Percentiles rank a stretch among this genome's conserved stretches.
phyloP scores from a whole-genome alignment of 495 filamentous ascomycete genomes.

The Melanomma pulvis-pyrius region DNA sequence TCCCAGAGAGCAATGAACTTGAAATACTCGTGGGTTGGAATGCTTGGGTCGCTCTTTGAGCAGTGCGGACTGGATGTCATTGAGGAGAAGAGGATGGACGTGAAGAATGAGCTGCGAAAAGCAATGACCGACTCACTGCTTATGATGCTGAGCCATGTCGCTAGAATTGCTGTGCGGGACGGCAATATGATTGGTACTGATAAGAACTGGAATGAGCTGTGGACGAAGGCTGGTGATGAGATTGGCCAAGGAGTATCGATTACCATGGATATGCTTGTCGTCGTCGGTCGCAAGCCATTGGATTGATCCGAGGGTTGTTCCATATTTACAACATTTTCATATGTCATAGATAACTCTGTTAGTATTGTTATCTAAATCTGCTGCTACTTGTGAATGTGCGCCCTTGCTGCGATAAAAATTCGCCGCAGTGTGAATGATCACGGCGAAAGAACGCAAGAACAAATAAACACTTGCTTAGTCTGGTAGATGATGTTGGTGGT shows the following conservation, averaged over 20 bases:
- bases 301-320: too few species aligned
- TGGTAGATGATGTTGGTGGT: too few species aligned
- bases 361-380: too few species aligned
- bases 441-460: too few species aligned
- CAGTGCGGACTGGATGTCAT: conserved; percentile 13
- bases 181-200: conserved; percentile 17
- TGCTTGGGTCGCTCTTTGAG: conserved; percentile 8
- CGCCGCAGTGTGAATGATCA: too few species aligned
- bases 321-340: too few species aligned
- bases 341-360: too few species aligned
- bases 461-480: too few species aligned
- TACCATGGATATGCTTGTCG: conserved; percentile 19
- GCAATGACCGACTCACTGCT: conserved; percentile 12
- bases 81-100: conserved; percentile 5
- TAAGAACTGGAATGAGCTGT: conserved; percentile 21
- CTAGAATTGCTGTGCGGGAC: background rate
- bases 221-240: conserved; percentile 19
- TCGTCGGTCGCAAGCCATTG: conserved; percentile 14
- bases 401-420: too few species aligned
- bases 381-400: too few species aligned
- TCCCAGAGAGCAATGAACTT: conserved; percentile 12
- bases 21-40: conserved; percentile 8
- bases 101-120: conserved; percentile 14
- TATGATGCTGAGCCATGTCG: conserved; percentile 8
- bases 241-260: conserved; percentile 16